These are phyloP conservation scores for Anthracocystis setariae DNA, from an alignment of 1,284 basidiomycete genomes.

Conservation along the genomic window DNA sequence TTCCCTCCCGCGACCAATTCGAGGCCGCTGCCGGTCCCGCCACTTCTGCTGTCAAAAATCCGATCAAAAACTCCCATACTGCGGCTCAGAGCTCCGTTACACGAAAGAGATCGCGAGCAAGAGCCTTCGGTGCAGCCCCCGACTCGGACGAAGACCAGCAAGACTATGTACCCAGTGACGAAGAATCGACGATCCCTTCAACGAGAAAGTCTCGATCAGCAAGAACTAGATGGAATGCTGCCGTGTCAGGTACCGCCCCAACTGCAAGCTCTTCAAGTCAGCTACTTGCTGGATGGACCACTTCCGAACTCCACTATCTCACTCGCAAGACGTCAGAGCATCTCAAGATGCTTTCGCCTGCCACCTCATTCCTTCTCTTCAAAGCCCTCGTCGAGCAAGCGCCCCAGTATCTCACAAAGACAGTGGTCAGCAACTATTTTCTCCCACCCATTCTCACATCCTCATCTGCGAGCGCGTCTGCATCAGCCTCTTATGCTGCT, in stretches of 20 bases:
- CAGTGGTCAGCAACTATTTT: slow-evolving; percentile 33
- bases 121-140: slow-evolving; percentile 33
- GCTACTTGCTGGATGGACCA: slow-evolving; percentile 31
- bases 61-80: slow-evolving; percentile 12
- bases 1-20: slow-evolving; percentile 34
- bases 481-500: slow-evolving; percentile 4
- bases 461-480: background rate
- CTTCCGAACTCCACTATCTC: slow-evolving; percentile 37
- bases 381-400: slow-evolving; percentile 18
- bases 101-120: slow-evolving; percentile 19
- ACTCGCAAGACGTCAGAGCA: slow-evolving; percentile 31
- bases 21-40: slow-evolving; percentile 13
- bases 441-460: slow-evolving; percentile 23
- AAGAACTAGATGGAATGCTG: slow-evolving; percentile 1
- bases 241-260: background rate
- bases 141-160: slow-evolving; percentile 32
- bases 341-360: slow-evolving; percentile 32
- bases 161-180: slow-evolving; percentile 36
- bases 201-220: slow-evolving; percentile 5
- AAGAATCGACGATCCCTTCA: background rate
- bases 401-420: slow-evolving; percentile 28
- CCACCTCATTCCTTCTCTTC: slow-evolving; percentile 32
- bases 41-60: background rate
- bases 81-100: background rate
- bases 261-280: slow-evolving; percentile 11